A percentile compares a stretch with the other conserved stretches of the same genome.
Conservation (phyloP, 805 yeast species). For the Monosporozyma unispora region DNA sequence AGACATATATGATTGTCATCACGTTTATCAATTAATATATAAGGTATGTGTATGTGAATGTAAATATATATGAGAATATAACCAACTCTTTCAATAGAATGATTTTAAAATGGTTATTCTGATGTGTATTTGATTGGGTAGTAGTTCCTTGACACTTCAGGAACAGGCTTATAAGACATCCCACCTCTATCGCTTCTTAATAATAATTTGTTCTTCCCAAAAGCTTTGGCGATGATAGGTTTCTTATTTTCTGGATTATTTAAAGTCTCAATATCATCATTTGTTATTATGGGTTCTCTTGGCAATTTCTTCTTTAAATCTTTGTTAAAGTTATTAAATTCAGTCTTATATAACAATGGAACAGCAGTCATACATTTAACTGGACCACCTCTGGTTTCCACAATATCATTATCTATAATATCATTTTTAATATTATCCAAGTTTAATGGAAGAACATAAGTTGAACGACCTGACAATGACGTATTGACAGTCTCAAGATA, state of each 20-base stretch:
- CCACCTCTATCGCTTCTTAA: conserved; percentile 30
- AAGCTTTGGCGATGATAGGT: conserved; percentile 27
- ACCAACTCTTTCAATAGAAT: not conserved
- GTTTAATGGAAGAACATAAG: conserved; percentile 7
- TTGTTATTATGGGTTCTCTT: conserved; percentile 23
- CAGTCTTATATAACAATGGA: conserved; percentile 18
- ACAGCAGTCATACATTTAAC: conserved; percentile 18
- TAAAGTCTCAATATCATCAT: conserved; percentile 3
- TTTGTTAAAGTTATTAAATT: conserved; percentile 21
- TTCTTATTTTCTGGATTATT: conserved; percentile 5
- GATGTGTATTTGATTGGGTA: conserved; percentile 12
- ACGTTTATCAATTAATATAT: not conserved
- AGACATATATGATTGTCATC: not conserved
- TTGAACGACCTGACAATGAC: conserved; percentile 3
- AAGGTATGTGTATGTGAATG: not conserved
- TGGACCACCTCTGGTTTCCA: conserved; percentile 25
- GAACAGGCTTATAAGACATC: conserved; percentile 28
- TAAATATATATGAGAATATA: not conserved
- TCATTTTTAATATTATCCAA: conserved; percentile 2
- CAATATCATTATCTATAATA: conserved; percentile 19
- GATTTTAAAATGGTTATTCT: not conserved
- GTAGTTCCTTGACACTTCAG: conserved; percentile 23
- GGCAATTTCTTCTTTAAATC: conserved; percentile 21
- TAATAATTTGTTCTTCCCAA: conserved; percentile 26
- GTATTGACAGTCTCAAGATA: conserved; percentile 13